A percentile compares a stretch with the other conserved stretches of the same genome.
phyloP scores from a whole-genome alignment of 164 flowering plant species.

The Echeveria elegans region DNA sequence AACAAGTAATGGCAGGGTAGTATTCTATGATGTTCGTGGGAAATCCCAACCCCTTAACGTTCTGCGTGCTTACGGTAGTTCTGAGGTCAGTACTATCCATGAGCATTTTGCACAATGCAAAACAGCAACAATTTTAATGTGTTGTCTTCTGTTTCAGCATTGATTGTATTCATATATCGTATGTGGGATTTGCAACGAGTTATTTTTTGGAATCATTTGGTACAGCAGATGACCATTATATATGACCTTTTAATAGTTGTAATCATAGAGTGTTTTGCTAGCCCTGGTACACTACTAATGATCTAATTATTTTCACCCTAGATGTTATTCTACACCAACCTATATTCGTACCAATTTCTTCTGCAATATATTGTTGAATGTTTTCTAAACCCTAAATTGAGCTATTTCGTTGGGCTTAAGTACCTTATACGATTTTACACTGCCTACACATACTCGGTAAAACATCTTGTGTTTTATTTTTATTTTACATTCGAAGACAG shows the following conservation, averaged over 20 bases:
- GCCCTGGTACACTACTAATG: not conserved
- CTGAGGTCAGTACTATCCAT: slow-evolving; percentile 47
- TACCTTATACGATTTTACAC: not conserved
- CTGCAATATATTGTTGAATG: not conserved
- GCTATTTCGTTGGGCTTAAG: not conserved
- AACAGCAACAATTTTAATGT: not conserved
- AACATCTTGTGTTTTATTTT: too few species aligned
- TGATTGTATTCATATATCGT: not conserved
- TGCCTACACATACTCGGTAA: too few species aligned
- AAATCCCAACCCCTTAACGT: slow-evolving; percentile 83
- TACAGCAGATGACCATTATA: not conserved
- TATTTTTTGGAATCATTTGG: not conserved
- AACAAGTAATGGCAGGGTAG: slow-evolving; percentile 80
- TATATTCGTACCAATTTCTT: not conserved
- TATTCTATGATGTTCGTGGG: slow-evolving; percentile 93
- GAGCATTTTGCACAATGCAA: not conserved
- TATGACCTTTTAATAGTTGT: not conserved
- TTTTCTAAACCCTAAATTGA: not conserved
- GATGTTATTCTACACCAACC: not conserved
- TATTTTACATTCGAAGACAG: not conserved
- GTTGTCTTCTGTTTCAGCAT: not conserved
- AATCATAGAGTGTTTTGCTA: not conserved
- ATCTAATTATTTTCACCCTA: not conserved
- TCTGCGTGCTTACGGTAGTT: slow-evolving; percentile 76
- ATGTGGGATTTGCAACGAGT: not conserved